Percentiles rank a stretch among this genome's conserved stretches.
phyloP scores from a whole-genome alignment of 2,329 filamentous ascomycete species.

The Alternaria hordeiaustralica region DNA sequence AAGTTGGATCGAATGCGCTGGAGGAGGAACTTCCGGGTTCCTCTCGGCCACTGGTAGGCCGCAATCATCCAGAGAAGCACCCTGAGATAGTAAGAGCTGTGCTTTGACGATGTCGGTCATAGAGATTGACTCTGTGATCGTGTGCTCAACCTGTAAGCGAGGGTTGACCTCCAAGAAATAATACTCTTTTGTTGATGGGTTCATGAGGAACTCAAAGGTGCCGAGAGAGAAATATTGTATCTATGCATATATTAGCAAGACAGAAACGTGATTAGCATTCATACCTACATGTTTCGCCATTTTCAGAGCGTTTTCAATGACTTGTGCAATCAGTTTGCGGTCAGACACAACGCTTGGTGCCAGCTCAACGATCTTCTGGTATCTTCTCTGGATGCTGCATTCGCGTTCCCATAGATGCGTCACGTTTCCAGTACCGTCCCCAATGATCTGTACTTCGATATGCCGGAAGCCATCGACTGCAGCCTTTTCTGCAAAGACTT shows the following conservation, averaged over 20 bases:
- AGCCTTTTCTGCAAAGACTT: constrained; percentile 67
- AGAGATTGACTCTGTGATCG: constrained; percentile 64
- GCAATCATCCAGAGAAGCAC: constrained; percentile 50
- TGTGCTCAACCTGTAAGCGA: constrained; percentile 67
- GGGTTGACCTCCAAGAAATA: constrained; percentile 69
- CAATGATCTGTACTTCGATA: constrained; percentile 67
- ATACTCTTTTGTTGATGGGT: constrained; percentile 56
- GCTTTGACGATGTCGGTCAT: constrained; percentile 61
- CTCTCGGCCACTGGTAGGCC: constrained; percentile 30
- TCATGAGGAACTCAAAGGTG: constrained; percentile 70
- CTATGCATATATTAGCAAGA: constrained; percentile 25
- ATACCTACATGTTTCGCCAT: constrained; percentile 57
- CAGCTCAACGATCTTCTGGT: constrained; percentile 67
- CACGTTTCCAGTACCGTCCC: constrained; percentile 60
- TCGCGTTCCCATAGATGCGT: constrained; percentile 66
- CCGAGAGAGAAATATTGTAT: constrained; percentile 65
- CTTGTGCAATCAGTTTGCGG: constrained; percentile 54
- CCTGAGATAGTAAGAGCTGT: constrained; percentile 63
- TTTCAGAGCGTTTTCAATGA: constrained; percentile 61
- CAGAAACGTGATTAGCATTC: fast-evolving
- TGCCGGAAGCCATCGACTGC: constrained; percentile 67
- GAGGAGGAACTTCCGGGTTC: constrained; percentile 48
- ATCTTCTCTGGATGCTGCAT: constrained; percentile 65
- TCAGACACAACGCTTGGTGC: constrained; percentile 61
- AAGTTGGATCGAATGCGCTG: constrained; percentile 60